Evolutionary conservation across 2,329 filamentous ascomycete genomes (phyloP).

Genomic region (Stachybotrys chlorohalonatus): DNA sequence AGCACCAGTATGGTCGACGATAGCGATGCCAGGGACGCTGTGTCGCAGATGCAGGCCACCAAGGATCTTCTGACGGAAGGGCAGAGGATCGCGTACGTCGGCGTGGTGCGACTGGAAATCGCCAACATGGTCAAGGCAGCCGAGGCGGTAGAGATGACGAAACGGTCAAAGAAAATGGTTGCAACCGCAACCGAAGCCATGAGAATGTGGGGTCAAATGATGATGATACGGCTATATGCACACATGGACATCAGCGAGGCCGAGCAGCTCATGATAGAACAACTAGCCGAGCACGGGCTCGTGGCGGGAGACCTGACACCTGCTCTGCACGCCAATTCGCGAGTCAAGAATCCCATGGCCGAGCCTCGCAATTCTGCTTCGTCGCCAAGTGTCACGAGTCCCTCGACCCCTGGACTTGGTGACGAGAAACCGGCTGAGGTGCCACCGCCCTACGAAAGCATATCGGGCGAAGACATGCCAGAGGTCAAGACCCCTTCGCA

Average conservation of each 20-base stretch:
- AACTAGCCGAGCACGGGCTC: conserved; percentile 87
- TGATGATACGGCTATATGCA: conserved; percentile 88
- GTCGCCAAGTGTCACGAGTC: conserved; percentile 7
- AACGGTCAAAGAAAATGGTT: conserved; percentile 62
- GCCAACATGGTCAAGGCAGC: conserved; percentile 65
- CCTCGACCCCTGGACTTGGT: conserved; percentile 10
- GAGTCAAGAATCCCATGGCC: conserved; percentile 87
- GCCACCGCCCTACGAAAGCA: conserved; percentile 52
- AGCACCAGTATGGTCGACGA: conserved; percentile 55
- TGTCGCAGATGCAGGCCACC: conserved; percentile 89
- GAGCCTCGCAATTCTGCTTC: conserved; percentile 20
- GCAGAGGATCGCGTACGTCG: conserved; percentile 93
- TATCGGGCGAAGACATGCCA: conserved; percentile 62
- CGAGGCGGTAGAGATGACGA: conserved; percentile 52
- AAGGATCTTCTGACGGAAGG: conserved; percentile 93
- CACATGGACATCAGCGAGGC: conserved; percentile 93
- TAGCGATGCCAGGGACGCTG: conserved; percentile 75
- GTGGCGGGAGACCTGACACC: conserved; percentile 75
- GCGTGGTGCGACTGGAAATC: conserved; percentile 74
- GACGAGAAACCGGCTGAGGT: conserved; percentile 40
- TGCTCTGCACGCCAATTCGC: conserved; percentile 80
- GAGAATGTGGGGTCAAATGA: conserved; percentile 96
- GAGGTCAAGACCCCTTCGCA: conserved; percentile 77
- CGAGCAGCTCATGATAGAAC: conserved; percentile 98
- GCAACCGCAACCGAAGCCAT: conserved; percentile 64